These are phyloP conservation scores for Arachis monticola DNA, from an alignment of 331 rosid species.

Conservation along the genomic window DNA sequence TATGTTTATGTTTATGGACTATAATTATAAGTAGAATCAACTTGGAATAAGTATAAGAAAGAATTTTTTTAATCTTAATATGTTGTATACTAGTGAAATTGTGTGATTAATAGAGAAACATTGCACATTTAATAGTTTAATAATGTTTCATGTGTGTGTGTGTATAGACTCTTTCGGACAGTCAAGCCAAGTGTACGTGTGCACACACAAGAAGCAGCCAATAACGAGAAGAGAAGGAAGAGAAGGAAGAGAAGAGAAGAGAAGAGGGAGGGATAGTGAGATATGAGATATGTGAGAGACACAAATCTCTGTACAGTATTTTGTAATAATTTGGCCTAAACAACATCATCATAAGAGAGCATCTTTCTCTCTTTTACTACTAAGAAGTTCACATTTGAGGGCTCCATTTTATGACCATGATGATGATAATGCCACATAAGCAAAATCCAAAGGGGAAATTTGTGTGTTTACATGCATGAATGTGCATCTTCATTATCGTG, in stretches of 20 bases:
- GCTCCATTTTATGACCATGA: slow-evolving; percentile 33
- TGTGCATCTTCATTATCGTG: neutral
- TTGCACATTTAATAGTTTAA: neutral
- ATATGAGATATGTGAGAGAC: neutral
- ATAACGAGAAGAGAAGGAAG: slow-evolving; percentile 42
- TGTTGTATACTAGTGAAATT: no score
- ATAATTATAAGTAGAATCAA: neutral
- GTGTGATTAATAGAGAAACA: neutral
- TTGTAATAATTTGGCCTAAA: slow-evolving; percentile 51
- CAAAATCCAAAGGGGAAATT: slow-evolving; percentile 17
- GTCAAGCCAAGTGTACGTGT: slow-evolving; percentile 69
- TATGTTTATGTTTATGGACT: no score
- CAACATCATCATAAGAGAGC: slow-evolving; percentile 12
- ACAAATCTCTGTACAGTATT: slow-evolving; percentile 57
- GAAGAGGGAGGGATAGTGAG: neutral
- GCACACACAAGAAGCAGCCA: slow-evolving; percentile 49
- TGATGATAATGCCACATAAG: slow-evolving; percentile 33
- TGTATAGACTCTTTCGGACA: slow-evolving; percentile 66
- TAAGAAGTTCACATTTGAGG: slow-evolving; percentile 40
- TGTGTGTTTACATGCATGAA: no score
- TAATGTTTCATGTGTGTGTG: no score
- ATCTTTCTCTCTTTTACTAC: slow-evolving; percentile 24
- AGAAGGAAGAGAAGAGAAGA: slow-evolving; percentile 31
- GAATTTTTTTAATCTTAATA: no score
- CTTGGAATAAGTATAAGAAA: no score